These are phyloP conservation scores for Primulina eburnea DNA, from an alignment of 257 asterid species.

Conservation along the genomic window DNA sequence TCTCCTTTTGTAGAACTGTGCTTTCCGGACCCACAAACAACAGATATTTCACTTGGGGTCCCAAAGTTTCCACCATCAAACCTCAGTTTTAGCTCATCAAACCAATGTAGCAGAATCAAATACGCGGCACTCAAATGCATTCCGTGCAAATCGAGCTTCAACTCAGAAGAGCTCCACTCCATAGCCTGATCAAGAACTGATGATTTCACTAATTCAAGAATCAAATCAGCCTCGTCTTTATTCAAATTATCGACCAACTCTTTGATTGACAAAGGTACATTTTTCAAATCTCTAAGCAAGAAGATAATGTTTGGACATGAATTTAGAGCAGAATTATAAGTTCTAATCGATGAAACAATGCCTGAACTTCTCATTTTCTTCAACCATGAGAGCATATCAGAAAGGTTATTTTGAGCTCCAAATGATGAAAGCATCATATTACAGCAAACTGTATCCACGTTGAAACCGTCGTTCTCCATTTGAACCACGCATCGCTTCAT, in stretches of 20 bases:
- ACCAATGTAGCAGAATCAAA: conserved; percentile 76
- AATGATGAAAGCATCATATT: conserved; percentile 80
- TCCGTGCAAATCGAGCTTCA: conserved; percentile 90
- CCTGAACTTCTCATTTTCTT: conserved; percentile 50
- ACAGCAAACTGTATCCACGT: conserved; percentile 63
- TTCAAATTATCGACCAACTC: conserved; percentile 45
- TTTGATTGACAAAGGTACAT: conserved; percentile 47
- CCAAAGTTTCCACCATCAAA: conserved; percentile 25
- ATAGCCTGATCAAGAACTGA: conserved; percentile 45
- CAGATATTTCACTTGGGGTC: conserved; percentile 49
- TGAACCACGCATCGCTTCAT: conserved; percentile 53
- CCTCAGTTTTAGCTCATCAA: conserved; percentile 45
- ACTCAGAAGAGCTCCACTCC: conserved; percentile 51
- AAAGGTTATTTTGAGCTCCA: conserved; percentile 55
- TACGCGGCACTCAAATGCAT: conserved; percentile 72
- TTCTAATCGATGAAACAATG: conserved; percentile 49
- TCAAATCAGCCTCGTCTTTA: conserved; percentile 48
- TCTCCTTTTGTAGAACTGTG: conserved; percentile 72
- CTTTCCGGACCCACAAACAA: conserved; percentile 80
- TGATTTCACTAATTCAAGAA: conserved; percentile 50
- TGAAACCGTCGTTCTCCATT: conserved; percentile 61
- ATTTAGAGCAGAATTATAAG: conserved; percentile 71
- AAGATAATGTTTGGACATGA: conserved; percentile 52
- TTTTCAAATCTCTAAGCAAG: conserved; percentile 48
- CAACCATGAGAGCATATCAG: conserved; percentile 60